phyloP scores from a whole-genome alignment of 129 eudicot genomes.

The Lonicera japonica region DNA sequence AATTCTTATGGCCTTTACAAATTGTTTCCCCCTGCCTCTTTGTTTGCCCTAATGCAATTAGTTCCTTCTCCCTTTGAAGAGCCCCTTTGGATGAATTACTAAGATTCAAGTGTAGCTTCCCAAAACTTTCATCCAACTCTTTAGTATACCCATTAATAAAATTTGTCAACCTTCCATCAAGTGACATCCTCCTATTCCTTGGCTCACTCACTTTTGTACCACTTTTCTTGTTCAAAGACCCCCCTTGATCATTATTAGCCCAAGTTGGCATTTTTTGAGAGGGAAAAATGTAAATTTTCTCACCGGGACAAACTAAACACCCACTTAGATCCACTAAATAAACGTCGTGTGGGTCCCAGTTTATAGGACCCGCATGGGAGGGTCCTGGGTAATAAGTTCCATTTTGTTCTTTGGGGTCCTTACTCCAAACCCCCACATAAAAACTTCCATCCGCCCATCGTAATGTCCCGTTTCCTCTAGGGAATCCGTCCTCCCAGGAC shows the following conservation, averaged over 20 bases:
- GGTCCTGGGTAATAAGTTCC: conserved; percentile 63
- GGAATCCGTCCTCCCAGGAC: conserved; percentile 76
- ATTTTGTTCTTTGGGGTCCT: conserved; percentile 48
- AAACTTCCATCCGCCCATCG: conserved; percentile 83
- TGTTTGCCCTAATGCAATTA: conserved; percentile 23
- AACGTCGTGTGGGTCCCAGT: conserved; percentile 75
- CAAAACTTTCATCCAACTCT: conserved; percentile 27
- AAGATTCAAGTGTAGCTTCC: conserved; percentile 13
- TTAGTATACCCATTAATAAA: conserved; percentile 6
- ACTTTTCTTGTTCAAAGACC: conserved; percentile 22
- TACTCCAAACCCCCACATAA: conserved; percentile 74
- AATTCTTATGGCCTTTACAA: conserved; percentile 72
- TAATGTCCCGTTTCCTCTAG: conserved; percentile 76
- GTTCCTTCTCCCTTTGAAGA: conserved; percentile 6
- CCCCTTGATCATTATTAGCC: conserved; percentile 29
- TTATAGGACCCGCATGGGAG: conserved; percentile 23
- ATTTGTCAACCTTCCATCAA: conserved; percentile 31
- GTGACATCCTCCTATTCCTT: conserved; percentile 27
- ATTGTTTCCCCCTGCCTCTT: conserved; percentile 62
- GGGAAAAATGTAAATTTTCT: conserved; percentile 49
- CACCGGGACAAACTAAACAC: conserved; percentile 46
- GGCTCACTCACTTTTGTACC: conserved; percentile 15
- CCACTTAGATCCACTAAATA: conserved; percentile 39
- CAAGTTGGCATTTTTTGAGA: conserved; percentile 54
- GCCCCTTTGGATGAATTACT: conserved; percentile 12